Conservation (phyloP, 2,329 filamentous ascomycete species). For the Endocalyx cinctus region DNA sequence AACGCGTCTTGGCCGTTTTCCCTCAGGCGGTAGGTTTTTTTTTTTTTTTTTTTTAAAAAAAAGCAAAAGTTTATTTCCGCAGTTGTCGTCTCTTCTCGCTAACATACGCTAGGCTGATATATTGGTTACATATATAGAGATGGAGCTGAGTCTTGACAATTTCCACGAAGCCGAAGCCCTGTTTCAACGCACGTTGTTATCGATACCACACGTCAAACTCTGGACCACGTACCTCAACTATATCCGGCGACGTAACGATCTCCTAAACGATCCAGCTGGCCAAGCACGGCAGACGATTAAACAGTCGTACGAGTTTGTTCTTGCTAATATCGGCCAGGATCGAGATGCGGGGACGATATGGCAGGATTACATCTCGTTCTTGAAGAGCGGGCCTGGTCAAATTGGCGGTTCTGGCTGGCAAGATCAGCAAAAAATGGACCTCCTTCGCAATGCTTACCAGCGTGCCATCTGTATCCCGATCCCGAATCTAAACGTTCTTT, state of each 20-base stretch:
- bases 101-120: conserved; percentile 69
- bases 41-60: neutral
- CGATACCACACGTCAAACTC: conserved; percentile 76
- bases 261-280: conserved; percentile 76
- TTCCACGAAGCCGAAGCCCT: conserved; percentile 76
- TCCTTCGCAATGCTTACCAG: conserved; percentile 87
- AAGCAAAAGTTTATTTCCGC: too few relatives aligned
- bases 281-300: conserved; percentile 74
- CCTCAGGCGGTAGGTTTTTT: conserved; percentile 75
- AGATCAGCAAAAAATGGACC: conserved; percentile 96
- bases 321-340: conserved; percentile 85
- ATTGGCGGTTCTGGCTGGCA: conserved; percentile 88
- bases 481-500: conserved; percentile 73
- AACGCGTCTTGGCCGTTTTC: conserved; percentile 82
- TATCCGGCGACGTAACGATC: conserved; percentile 83
- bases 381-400: conserved; percentile 80
- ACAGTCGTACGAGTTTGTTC: conserved; percentile 87
- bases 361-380: conserved; percentile 92
- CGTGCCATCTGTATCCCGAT: conserved; percentile 85
- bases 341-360: conserved; percentile 85
- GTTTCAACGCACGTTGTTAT: conserved; percentile 74
- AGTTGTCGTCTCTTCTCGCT: conserved; percentile 18
- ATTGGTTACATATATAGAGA: conserved; percentile 83
- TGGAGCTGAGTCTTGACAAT: conserved; percentile 86
- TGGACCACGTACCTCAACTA: conserved; percentile 96